A percentile compares a stretch with the other conserved stretches of the same genome.
Conservation (phyloP, 768 basidiomycete species). For the Lentinula boryana region DNA sequence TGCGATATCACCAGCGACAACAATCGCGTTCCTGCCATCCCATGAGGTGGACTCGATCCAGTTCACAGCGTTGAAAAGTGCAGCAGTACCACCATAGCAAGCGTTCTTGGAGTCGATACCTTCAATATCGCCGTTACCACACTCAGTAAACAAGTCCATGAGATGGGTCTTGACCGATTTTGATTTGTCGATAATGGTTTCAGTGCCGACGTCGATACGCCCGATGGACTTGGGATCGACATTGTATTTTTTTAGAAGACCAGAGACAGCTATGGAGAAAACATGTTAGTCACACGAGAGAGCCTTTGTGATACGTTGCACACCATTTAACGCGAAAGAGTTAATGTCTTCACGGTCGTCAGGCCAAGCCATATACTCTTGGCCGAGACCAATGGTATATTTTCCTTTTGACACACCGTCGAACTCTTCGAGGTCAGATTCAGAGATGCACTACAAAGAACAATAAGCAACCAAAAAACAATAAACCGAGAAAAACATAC, state of each 20-base stretch:
- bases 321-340: slow-evolving; percentile 92
- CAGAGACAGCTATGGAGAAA: slow-evolving; percentile 62
- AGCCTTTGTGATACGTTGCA: slow-evolving; percentile 14
- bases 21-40: slow-evolving; percentile 97
- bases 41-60: slow-evolving; percentile 96
- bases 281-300: slow-evolving; percentile 5
- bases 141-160: slow-evolving; percentile 94
- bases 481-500: slow-evolving; percentile 37
- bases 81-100: slow-evolving; percentile 98
- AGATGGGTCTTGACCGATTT: slow-evolving; percentile 98
- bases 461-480: slow-evolving; percentile 1
- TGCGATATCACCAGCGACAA: slow-evolving; percentile 95
- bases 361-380: slow-evolving; percentile 97
- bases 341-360: slow-evolving; percentile 99
- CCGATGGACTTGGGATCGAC: slow-evolving; percentile 96
- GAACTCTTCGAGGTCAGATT: slow-evolving; percentile 89
- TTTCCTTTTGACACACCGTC: slow-evolving; percentile 94
- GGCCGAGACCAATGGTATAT: slow-evolving; percentile 98
- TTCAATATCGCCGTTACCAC: slow-evolving; percentile 95
- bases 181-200: slow-evolving; percentile 99
- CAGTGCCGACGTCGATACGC: slow-evolving; percentile 96
- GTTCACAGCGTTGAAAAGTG: slow-evolving; percentile 97
- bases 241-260: slow-evolving; percentile 89
- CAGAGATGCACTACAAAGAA: slow-evolving; percentile 79
- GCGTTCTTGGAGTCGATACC: slow-evolving; percentile 99